A percentile compares a stretch with the other conserved stretches of the same genome.
phyloP scores from a whole-genome alignment of 306 rosid species.

The Lathyrus aphaca region DNA sequence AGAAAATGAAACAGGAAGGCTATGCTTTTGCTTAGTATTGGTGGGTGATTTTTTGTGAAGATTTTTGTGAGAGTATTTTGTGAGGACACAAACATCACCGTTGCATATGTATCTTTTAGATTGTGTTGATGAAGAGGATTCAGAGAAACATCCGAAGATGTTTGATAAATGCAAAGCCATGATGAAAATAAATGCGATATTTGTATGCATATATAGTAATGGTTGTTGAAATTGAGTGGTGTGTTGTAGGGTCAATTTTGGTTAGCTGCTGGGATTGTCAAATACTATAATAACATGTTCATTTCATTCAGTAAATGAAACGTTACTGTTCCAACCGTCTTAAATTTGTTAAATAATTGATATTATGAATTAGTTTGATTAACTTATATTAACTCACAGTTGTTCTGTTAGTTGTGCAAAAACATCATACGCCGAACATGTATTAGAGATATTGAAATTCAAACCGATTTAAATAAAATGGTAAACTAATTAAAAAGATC shows the following conservation, averaged over 20 bases:
- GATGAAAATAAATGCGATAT: neutral
- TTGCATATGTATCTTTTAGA: slow-evolving; percentile 54
- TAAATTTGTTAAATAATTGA: too few species aligned
- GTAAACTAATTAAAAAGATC: too few species aligned
- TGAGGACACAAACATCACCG: slow-evolving; percentile 64
- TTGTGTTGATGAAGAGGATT: slow-evolving; percentile 33
- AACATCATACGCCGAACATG: too few species aligned
- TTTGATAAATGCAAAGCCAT: slow-evolving; percentile 48
- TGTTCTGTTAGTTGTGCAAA: too few species aligned
- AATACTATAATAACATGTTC: neutral
- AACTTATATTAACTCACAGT: too few species aligned
- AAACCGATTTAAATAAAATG: too few species aligned
- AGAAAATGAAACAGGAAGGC: slow-evolving; percentile 10
- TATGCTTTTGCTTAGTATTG: slow-evolving; percentile 30
- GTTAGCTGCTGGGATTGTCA: neutral
- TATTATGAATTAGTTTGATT: too few species aligned
- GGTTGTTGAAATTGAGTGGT: neutral
- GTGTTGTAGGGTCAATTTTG: slow-evolving; percentile 37
- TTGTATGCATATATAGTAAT: neutral
- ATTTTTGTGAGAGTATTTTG: slow-evolving; percentile 8
- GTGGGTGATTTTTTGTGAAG: neutral
- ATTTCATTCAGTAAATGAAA: neutral
- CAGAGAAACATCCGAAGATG: slow-evolving; percentile 61
- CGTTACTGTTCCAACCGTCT: neutral
- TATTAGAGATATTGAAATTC: too few species aligned